These are phyloP conservation scores for Boeremia lycopersici DNA, from an alignment of 2,329 filamentous ascomycete genomes.

Conservation along the genomic window DNA sequence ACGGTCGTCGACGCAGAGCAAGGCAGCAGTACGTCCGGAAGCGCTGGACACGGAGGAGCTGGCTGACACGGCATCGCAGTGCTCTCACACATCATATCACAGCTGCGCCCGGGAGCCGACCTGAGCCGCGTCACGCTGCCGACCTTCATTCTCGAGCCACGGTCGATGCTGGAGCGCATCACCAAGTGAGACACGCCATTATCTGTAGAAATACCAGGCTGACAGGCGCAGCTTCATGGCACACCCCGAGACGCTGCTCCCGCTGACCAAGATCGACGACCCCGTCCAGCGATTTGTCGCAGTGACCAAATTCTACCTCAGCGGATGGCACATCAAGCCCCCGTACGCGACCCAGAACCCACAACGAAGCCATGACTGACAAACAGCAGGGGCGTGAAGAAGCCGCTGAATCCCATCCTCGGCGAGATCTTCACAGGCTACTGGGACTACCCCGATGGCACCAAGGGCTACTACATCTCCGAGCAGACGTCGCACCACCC, in stretches of 20 bases:
- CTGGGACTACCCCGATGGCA: conserved; percentile 87
- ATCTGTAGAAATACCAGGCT: conserved; percentile 4
- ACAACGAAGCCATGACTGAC: conserved; percentile 31
- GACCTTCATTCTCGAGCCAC: conserved; percentile 96
- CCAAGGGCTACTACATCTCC: conserved; percentile 90
- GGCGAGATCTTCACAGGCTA: conserved; percentile 95
- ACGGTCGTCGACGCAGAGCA: conserved; percentile 87
- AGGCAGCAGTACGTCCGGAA: conserved; percentile 75
- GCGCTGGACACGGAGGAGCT: neutral
- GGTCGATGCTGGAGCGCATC: conserved; percentile 97
- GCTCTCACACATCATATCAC: conserved; percentile 94
- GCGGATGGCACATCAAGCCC: conserved; percentile 98
- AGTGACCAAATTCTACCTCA: conserved; percentile 97
- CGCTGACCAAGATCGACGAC: conserved; percentile 86
- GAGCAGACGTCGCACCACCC: conserved; percentile 99
- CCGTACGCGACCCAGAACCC: conserved; percentile 65
- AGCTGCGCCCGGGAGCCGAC: conserved; percentile 93
- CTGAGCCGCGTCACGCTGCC: conserved; percentile 92
- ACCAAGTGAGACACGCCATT: conserved; percentile 75
- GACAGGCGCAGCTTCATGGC: conserved; percentile 85
- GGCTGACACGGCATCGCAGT: conserved; percentile 61
- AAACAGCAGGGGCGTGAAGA: conserved; percentile 83
- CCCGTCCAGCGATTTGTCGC: conserved; percentile 88
- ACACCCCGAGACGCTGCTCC: conserved; percentile 92
- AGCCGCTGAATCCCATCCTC: conserved; percentile 93